A percentile compares a stretch with the other conserved stretches of the same genome.
Evolutionary conservation across 805 yeast genomes (phyloP).

Genomic region (Kuraishia floccosa): DNA sequence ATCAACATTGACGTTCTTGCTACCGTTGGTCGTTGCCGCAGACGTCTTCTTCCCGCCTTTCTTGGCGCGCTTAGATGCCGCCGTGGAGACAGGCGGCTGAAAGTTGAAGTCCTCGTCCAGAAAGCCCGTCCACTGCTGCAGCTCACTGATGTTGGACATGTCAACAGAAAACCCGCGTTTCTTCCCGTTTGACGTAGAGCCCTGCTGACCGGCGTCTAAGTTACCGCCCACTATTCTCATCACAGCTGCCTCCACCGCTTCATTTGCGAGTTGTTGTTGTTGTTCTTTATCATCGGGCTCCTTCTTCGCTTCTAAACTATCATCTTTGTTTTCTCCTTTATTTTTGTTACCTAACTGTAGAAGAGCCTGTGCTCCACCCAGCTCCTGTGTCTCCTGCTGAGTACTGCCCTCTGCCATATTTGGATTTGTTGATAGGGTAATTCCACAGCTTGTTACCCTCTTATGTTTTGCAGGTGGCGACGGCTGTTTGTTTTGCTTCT

Average conservation of each 20-base stretch:
- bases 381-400: constrained; percentile 9
- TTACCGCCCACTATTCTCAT: constrained; percentile 62
- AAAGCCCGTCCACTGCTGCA: constrained; percentile 44
- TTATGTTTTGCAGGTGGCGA: no score
- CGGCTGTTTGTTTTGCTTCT: no score
- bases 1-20: constrained; percentile 29
- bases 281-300: constrained; percentile 1
- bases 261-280: constrained; percentile 9
- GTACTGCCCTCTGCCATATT: no score
- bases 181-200: constrained; percentile 7
- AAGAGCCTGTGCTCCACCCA: constrained; percentile 17
- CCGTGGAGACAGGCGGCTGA: constrained; percentile 11
- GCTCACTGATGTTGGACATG: constrained; percentile 31
- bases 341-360: constrained; percentile 10
- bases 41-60: constrained; percentile 2
- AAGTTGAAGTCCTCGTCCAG: constrained; percentile 14
- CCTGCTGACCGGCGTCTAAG: constrained; percentile 17
- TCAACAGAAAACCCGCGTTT: constrained; percentile 23
- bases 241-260: constrained; percentile 71
- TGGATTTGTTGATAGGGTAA: no score
- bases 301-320: background rate
- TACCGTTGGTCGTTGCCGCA: constrained; percentile 1
- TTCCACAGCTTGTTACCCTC: no score
- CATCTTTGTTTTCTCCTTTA: constrained; percentile 1
- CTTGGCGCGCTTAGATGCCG: background rate